Percentiles rank a stretch among this genome's conserved stretches.
These are phyloP conservation scores for Trichaptum fuscoviolaceum DNA, from an alignment of 768 basidiomycete genomes.

Conservation along the genomic window DNA sequence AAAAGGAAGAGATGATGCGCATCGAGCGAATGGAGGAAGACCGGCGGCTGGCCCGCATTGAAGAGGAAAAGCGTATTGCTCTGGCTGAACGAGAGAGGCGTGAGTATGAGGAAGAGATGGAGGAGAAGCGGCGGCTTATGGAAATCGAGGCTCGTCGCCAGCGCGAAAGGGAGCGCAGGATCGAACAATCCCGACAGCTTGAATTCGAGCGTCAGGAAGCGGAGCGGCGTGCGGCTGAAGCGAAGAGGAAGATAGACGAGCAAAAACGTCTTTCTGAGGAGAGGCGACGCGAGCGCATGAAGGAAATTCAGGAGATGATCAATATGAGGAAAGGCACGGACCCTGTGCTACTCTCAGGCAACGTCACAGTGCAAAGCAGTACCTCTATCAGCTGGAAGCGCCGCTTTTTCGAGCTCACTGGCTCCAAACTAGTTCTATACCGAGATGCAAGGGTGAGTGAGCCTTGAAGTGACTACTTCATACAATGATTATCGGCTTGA, in stretches of 20 bases:
- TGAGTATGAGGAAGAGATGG: constrained; percentile 32
- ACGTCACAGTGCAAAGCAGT: constrained; percentile 56
- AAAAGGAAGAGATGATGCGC: constrained; percentile 18
- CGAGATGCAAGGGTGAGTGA: constrained; percentile 44
- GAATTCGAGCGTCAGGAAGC: constrained; percentile 52
- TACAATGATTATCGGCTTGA: background rate
- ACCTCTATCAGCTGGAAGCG: constrained; percentile 57
- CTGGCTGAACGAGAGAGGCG: constrained; percentile 23
- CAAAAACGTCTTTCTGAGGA: constrained; percentile 34
- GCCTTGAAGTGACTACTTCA: background rate
- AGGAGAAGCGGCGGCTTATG: constrained; percentile 23
- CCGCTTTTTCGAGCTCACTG: constrained; percentile 55
- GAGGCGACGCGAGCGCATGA: constrained; percentile 33
- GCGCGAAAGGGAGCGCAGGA: constrained; percentile 40
- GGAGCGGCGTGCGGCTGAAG: constrained; percentile 37
- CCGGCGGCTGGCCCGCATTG: constrained; percentile 21
- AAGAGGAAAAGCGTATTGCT: constrained; percentile 35
- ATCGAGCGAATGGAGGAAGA: constrained; percentile 21
- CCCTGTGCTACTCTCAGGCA: constrained; percentile 40
- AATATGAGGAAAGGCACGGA: constrained; percentile 33
- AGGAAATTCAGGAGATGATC: constrained; percentile 42
- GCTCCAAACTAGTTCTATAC: constrained; percentile 42
- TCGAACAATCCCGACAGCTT: constrained; percentile 44
- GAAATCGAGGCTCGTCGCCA: constrained; percentile 13
- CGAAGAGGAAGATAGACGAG: constrained; percentile 40